Evolutionary conservation across 164 flowering plant genomes (phyloP), one percentile per base, ranked within the genome.

Genomic region (Litsea cubeba): DNA sequence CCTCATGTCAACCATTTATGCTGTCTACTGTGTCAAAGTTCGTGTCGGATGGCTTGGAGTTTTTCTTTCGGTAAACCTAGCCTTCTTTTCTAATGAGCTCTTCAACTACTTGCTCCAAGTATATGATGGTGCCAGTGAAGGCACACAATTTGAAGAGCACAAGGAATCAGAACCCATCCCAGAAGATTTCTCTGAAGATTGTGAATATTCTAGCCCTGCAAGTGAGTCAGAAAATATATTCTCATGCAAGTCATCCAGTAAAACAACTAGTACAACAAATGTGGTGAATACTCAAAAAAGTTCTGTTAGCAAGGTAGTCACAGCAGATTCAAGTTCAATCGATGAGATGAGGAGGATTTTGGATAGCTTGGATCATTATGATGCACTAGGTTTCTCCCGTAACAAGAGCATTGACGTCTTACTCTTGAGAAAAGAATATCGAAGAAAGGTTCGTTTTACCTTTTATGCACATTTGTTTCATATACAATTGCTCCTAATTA

Each of bases 31-130:
- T 81, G 97, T 92, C 72, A 85, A 96, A 84, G 89, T 84, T 72
- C 91, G 81, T 66, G 88, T 87, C 72, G 99, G 99, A 79, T 96
- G 97, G 97, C 76, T 78, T 74, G 99, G 99, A 64, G 90, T 93
- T 77, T 80, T 85, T 62, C 88, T 92, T 50, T 87, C 99, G 17
- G 77, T 92, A 75, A 91, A 92, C 81, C 90, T 94, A 70, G 86
- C 98, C 62, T 96, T 91, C 79, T 71, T 92, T 65, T 91, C 98
- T 24, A 88, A 88, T 83, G 99, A 96, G 74, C 28, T 89, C 54
- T 82, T 92, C 60, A 87, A 76, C 78, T 85, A 81, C 87, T 75
- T 94, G 81, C 84, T 94, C 76, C 90, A 89, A 81, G 91, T 85
- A 82, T 94, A 88, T 83, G 98, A 94, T 70, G 84, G 83, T 81